A percentile compares a stretch with the other conserved stretches of the same genome.
Evolutionary conservation across 139 green algal genomes (phyloP).

Genomic region (Klebsormidium nitens): DNA sequence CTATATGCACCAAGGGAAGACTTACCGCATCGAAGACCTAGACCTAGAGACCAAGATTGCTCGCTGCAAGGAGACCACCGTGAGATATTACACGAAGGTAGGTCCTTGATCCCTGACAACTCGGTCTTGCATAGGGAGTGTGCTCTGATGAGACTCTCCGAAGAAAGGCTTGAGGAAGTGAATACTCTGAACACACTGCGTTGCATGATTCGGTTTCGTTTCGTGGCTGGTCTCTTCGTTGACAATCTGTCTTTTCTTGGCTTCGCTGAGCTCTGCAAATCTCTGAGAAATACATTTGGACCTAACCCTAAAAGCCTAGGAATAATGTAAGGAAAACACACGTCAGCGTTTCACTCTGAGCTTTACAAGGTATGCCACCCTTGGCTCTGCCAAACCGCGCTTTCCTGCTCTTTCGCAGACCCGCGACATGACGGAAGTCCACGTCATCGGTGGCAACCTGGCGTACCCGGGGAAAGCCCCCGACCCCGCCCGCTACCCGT

Average conservation of each 20-base stretch:
- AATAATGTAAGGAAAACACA: too few species aligned
- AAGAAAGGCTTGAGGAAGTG: background rate
- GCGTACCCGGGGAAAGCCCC: constrained; percentile 40
- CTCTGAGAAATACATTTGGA: too few species aligned
- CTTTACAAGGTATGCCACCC: too few species aligned
- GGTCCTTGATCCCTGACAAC: background rate
- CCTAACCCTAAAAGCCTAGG: too few species aligned
- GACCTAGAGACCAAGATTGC: constrained; percentile 67
- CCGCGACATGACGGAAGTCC: constrained; percentile 58
- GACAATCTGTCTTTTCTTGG: too few species aligned
- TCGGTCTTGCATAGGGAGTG: background rate
- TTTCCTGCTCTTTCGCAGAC: too few species aligned
- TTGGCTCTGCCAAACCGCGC: too few species aligned
- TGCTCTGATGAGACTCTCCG: background rate
- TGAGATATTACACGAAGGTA: constrained; percentile 93
- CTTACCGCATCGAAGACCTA: constrained; percentile 80
- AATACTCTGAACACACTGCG: background rate
- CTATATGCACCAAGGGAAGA: constrained; percentile 80
- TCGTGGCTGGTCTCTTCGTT: too few species aligned
- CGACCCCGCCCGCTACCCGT: constrained; percentile 13
- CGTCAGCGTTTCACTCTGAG: too few species aligned
- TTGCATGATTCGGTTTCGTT: too few species aligned
- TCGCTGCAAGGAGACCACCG: constrained; percentile 59
- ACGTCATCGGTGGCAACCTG: constrained; percentile 56
- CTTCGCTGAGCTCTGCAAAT: too few species aligned